Base-by-base conservation (phyloP, 176 grass and related monocot genomes). In the Oryza glumipatula region DNA sequence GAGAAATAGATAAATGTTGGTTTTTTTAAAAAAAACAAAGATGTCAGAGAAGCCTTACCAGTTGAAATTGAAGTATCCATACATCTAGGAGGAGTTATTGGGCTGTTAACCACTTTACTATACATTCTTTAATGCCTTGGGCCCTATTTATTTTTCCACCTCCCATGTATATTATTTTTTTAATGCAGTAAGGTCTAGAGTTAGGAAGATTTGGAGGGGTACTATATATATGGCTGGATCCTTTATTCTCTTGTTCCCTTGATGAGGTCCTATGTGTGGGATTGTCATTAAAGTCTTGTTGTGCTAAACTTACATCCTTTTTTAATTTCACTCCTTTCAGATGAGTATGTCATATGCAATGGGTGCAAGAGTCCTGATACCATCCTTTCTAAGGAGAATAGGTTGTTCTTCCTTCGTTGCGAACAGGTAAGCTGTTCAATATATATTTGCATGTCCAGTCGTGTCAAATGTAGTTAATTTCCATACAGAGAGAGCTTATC, bases 311-410 rank as follows among this genome's bases (percentile, higher is more conserved):
- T 23, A 17, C 32, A 35, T 10, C 6, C 52, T 16, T 33, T 19
- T 52, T 2, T 32, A 49, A 30, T 32, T 79, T 64, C 7, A 52
- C 45, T 65, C 1, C 1, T 88, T 32, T 72, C 82, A 99, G 97
- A 93, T 94, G 97, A 99, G 77, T 99, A 99, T 86, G 97, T 99
- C 82, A 92, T 96, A 88, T 99, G 97, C 83, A 96, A 96, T 92
- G 97, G 97, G 41, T 99, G 97, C 88, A 99, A 99, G 88, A 99
- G 97, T 71, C 97, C 94, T 13, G 94, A 96, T 82, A 99, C 97
- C 8, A 96, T 99, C 47, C 97, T 99, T 81, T 99, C 97, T 13
- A 99, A 96, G 88, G 97, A 99, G 88, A 99, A 99, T 66, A 87
- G 97, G 71, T 41, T 99, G 64, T 99, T 99, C 75, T 99, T 99